Conservation (phyloP, 2,329 filamentous ascomycete genomes). For the Clonostachys solani region DNA sequence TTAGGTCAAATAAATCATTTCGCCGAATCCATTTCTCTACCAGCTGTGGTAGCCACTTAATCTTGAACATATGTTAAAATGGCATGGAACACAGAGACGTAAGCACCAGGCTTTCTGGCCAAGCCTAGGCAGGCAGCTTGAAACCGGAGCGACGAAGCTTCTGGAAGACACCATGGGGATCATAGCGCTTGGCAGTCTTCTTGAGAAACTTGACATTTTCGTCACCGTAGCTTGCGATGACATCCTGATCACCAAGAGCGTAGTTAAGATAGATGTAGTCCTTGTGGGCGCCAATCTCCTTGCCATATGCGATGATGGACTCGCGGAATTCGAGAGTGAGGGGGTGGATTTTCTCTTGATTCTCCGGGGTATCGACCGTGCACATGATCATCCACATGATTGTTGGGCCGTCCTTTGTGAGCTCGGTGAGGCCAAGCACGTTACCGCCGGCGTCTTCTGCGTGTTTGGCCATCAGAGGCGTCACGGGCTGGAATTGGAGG, state of each 20-base stretch:
- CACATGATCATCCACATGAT: conserved; percentile 5
- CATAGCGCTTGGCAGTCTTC: conserved; percentile 5
- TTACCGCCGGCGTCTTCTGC: conserved; percentile 3
- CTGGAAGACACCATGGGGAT: conserved; percentile 4
- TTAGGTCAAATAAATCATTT: too few relatives aligned
- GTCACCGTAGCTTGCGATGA: conserved; percentile 7
- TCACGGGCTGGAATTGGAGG: conserved; percentile 10
- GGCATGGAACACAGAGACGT: too few relatives aligned
- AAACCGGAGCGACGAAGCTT: conserved; percentile 2
- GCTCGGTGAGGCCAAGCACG: conserved; percentile 6
- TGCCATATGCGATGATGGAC: conserved; percentile 2
- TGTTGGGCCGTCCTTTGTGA: conserved; percentile 6
- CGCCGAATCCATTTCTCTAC: too few relatives aligned
- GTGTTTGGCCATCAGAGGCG: conserved; percentile 5
- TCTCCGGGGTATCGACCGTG: conserved; percentile 4
- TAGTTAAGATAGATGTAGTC: conserved; percentile 2
- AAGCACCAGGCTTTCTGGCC: neutral
- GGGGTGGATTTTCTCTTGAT: neutral
- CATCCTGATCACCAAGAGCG: conserved; percentile 1
- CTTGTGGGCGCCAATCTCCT: conserved; percentile 4
- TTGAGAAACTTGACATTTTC: conserved; percentile 5
- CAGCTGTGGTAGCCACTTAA: too few relatives aligned
- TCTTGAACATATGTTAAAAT: too few relatives aligned
- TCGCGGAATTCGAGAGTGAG: conserved; percentile 2
- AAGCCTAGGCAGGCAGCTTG: neutral